These are phyloP conservation scores for Uronychia binucleata DNA, from an alignment of 73 alveolate genomes.

Conservation along the genomic window DNA sequence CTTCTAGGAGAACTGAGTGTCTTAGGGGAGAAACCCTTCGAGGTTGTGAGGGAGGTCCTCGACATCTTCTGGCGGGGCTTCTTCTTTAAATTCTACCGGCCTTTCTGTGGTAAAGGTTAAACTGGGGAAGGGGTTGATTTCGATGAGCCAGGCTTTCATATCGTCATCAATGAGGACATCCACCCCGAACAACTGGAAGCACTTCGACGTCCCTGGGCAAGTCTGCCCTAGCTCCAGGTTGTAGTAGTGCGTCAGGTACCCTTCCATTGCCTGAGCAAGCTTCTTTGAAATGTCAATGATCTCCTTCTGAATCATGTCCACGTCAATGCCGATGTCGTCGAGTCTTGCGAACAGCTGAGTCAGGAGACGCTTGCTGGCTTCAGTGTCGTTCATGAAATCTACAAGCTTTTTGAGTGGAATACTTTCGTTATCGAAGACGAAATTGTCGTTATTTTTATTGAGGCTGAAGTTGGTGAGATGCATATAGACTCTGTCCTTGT, in stretches of 20 bases:
- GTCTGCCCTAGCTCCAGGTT: neutral
- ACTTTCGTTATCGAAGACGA: neutral
- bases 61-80: neutral
- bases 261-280: neutral
- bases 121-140: neutral
- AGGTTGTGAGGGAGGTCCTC: too few species aligned
- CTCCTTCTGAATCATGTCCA: neutral
- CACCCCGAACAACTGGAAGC: neutral
- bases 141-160: neutral
- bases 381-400: neutral
- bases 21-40: too few species aligned
- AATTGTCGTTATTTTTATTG: slow-evolving; percentile 74
- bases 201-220: neutral
- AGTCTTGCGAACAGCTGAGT: neutral
- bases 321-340: neutral
- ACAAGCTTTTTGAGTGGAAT: neutral
- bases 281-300: neutral
- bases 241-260: neutral
- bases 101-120: neutral
- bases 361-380: neutral
- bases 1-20: neutral
- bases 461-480: slow-evolving; percentile 88
- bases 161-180: neutral
- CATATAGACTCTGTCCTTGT: slow-evolving; percentile 68
- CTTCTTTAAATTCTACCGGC: neutral